Base-by-base conservation (phyloP, 306 rosid species). In the Phaseolus lunatus region DNA sequence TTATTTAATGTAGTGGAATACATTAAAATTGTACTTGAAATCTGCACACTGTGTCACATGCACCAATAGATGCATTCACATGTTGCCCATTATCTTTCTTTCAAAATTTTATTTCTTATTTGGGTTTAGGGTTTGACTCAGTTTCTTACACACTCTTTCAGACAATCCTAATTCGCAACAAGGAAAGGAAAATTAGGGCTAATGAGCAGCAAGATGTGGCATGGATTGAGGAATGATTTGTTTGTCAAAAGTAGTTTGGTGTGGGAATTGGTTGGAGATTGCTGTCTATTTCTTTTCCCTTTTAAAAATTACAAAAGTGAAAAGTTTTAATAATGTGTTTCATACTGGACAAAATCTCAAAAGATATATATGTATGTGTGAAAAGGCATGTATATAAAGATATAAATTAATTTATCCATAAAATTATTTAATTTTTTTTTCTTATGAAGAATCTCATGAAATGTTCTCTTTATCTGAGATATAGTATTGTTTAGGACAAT, bases 41-140 rank as follows among this genome's bases (percentile, higher is more conserved):
- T 66, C 63, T 59, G 14, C n/a, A 19, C 64, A 19, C 69, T 11
- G 53, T 68, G 54, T 69, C 86, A 85, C 85, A 83, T 78, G 79
- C 37, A 67, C 52, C 67, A 64, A 65, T 41, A 37, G 72, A 80
- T 76, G 62, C 78, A 70, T 54, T 83, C 86, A 80, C 90, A 84
- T 87, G 88, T 50, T 70, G 15, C 33, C 81, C 78, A 37, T 53
- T 39, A 68, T 50, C 20, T n/a, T 39, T 52, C n/a, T 8, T 8
- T 7, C 9, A 37, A n/a, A n/a, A 35, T 76, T 58, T 31, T 70
- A 68, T 52, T 39, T 71, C 68, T 66, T 39, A 50, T 53, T 85
- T 79, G 63, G 23, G 73, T 70, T 15, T 47, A 22, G 12, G 7
- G 29, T 78, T 78, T 79, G 82, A 82, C 84, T 65, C 9, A 50